Evolutionary conservation across 2,329 filamentous ascomycete genomes (phyloP), one percentile per base, ranked within the genome.

Genomic region (Aspergillus ibericus): DNA sequence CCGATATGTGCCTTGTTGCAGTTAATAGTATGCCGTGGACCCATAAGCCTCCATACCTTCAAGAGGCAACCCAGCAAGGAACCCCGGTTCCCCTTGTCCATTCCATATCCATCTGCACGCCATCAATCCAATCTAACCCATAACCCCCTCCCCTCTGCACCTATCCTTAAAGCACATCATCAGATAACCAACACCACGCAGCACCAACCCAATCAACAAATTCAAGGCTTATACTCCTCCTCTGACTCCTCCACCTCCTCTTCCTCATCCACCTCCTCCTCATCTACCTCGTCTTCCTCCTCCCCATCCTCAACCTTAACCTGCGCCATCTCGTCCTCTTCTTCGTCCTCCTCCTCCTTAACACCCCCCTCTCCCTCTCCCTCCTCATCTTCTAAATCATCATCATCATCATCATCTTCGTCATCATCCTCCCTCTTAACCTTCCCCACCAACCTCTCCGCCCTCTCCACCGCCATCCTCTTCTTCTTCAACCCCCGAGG

Each of bases 401-500:
- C 35, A 2, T 36, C 27, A 18, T 47, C 52, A 2, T 38, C 38
- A 15, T 53, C 40, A 25, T 56, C 49, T 12, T 57, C 51, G 22
- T 38, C 29, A 36, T 10, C 16, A n/a, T 51, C 36, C 27, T 53
- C 22, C 36, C 22, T 53, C 12, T 42, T 32, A 12, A 29, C 10
- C 34, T 51, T 34, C 36, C 44, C 22, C 6, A 64, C 50, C 32
- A 60, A 5, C 1, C 34, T 56, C 20, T 66, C 57, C 2, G 60
- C 59, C 47, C 56, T 56, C 15, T 36, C 62, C 16, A 62, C 36
- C 27, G 16, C 61, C 20, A 12, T 18, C 22, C 53, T 47, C 58
- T 63, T 64, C 22, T 55, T 48, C 58, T 61, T 64, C 46, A 35
- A 51, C 29, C 38, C 22, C 46, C 35, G 46, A 1, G n/a, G 10